Evolutionary conservation across 2,329 filamentous ascomycete genomes (phyloP).

Genomic region (Trichoderma citrinoviride): DNA sequence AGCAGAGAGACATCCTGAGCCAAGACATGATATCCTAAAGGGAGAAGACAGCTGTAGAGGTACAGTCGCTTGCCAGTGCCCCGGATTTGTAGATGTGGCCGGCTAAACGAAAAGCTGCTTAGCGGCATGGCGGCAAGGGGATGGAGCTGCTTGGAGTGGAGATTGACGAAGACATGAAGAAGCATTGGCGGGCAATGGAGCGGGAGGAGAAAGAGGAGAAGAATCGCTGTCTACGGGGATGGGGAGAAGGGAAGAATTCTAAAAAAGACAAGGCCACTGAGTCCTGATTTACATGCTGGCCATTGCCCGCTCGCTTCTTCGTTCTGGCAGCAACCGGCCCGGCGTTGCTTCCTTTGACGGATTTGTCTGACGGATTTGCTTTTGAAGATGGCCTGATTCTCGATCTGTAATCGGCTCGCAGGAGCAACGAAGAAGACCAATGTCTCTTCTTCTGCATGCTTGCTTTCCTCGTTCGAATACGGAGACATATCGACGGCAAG

Average conservation of each 20-base stretch:
- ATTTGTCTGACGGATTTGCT: background rate
- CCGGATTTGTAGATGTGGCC: background rate
- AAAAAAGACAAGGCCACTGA: background rate
- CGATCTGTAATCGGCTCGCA: background rate
- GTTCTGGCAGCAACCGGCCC: background rate
- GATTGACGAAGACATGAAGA: background rate
- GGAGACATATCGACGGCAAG: background rate
- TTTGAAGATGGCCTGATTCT: background rate
- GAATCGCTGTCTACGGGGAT: background rate
- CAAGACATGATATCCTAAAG: background rate
- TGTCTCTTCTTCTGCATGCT: background rate
- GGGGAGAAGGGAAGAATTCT: background rate
- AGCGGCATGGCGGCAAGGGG: background rate
- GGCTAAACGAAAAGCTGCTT: background rate
- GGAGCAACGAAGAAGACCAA: background rate
- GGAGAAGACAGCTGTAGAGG: background rate
- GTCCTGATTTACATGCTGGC: background rate
- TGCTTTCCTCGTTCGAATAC: background rate
- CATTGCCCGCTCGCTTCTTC: background rate
- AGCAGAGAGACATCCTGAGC: no score
- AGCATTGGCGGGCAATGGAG: background rate
- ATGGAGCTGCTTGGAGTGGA: background rate
- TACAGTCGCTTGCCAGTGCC: background rate
- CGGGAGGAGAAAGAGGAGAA: background rate
- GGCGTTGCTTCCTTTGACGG: background rate